These are phyloP conservation scores for Suillus variegatus DNA, from an alignment of 768 basidiomycete species.

Conservation along the genomic window DNA sequence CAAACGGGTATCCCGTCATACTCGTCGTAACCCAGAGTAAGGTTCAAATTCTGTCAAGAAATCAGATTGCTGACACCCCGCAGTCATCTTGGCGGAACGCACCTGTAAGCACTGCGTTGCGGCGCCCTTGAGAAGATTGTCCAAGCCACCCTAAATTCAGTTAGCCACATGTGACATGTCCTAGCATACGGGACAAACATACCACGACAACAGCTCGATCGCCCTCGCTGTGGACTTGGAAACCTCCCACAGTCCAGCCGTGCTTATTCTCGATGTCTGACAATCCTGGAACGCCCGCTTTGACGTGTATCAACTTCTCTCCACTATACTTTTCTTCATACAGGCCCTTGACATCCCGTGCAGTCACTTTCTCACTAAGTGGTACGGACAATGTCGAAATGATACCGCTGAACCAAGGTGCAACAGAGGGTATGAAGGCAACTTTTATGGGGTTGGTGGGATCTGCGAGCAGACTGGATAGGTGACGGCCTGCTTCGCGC, in stretches of 20 bases:
- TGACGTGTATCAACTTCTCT: constrained; percentile 72
- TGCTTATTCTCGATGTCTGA: constrained; percentile 79
- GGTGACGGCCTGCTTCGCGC: constrained; percentile 87
- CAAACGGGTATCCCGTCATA: constrained; percentile 68
- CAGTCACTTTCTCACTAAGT: constrained; percentile 63
- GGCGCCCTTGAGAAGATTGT: constrained; percentile 96
- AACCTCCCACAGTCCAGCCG: constrained; percentile 89
- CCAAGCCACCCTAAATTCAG: constrained; percentile 76
- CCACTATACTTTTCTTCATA: constrained; percentile 77
- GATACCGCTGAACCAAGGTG: constrained; percentile 97
- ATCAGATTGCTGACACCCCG: neutral
- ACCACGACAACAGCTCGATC: constrained; percentile 94
- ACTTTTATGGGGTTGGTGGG: constrained; percentile 48
- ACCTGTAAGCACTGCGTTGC: constrained; percentile 99
- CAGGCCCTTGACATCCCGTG: constrained; percentile 67
- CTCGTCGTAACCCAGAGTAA: constrained; percentile 86
- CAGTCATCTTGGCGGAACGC: constrained; percentile 25
- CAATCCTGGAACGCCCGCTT: constrained; percentile 72
- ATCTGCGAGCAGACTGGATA: constrained; percentile 57
- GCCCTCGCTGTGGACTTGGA: constrained; percentile 88
- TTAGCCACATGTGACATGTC: constrained; percentile 4
- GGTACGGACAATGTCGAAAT: constrained; percentile 85
- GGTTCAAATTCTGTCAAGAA: constrained; percentile 76
- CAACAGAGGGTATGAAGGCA: constrained; percentile 86
- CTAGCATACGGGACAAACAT: constrained; percentile 31